These are phyloP conservation scores for Penicillium nucicola DNA, from an alignment of 495 filamentous ascomycete genomes.

Conservation along the genomic window DNA sequence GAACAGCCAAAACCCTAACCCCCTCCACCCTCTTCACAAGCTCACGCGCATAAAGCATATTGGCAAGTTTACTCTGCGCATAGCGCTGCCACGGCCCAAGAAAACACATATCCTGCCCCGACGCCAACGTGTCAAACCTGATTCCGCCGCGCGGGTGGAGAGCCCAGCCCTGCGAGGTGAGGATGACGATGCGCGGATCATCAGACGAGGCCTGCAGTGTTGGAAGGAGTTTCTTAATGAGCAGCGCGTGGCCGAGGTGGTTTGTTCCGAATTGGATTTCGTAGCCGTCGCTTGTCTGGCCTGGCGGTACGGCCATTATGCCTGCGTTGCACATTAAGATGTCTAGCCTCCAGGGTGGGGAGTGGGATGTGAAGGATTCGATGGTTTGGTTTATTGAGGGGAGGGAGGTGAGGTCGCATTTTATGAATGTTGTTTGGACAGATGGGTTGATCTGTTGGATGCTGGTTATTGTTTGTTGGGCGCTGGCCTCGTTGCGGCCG, in stretches of 20 bases:
- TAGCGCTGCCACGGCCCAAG: conserved; percentile 49
- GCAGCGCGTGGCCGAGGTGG: conserved; percentile 62
- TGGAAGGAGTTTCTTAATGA: conserved; percentile 59
- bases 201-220: conserved; percentile 28
- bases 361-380: conserved; percentile 26
- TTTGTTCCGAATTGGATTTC: conserved; percentile 70
- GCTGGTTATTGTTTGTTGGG: conserved; percentile 36
- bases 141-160: conserved; percentile 48
- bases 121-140: conserved; percentile 27
- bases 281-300: conserved; percentile 56
- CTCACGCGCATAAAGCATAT: conserved; percentile 57
- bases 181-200: conserved; percentile 32
- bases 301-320: conserved; percentile 53
- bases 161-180: conserved; percentile 37
- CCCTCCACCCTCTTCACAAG: conserved; percentile 49
- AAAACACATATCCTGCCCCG: conserved; percentile 7
- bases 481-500: conserved; percentile 46
- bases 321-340: conserved; percentile 68
- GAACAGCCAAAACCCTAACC: conserved; percentile 38
- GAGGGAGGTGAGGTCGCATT: conserved; percentile 47
- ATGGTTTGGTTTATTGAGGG: conserved; percentile 37
- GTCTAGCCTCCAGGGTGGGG: conserved; percentile 39
- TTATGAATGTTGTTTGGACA: conserved; percentile 32
- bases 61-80: conserved; percentile 65
- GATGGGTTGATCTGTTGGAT: conserved; percentile 36